Evolutionary conservation across 2,329 filamentous ascomycete genomes (phyloP).

Genomic region (Plenodomus biglobosus): DNA sequence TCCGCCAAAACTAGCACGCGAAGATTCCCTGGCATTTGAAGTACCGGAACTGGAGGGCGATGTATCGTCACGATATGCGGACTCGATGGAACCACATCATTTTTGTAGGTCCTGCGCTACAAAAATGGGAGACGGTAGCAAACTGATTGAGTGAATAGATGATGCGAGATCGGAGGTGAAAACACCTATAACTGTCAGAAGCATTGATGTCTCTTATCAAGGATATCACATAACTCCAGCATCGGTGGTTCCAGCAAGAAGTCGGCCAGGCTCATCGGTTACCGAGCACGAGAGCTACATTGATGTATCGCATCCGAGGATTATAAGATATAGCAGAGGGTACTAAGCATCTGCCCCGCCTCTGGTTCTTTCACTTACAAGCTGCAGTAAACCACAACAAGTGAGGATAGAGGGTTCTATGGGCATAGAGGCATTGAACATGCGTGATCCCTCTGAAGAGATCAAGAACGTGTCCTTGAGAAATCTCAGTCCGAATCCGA

Average conservation of each 20-base stretch:
- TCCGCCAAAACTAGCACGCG: constrained; percentile 31
- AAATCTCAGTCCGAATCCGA: constrained; percentile 13
- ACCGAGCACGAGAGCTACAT: constrained; percentile 7
- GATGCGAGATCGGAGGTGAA: constrained; percentile 30
- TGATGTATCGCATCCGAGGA: not conserved
- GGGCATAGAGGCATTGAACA: constrained; percentile 24
- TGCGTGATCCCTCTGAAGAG: constrained; percentile 16
- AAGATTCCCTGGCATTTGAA: constrained; percentile 31
- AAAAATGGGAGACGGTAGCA: not conserved
- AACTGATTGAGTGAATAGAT: constrained; percentile 21
- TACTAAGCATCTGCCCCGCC: constrained; percentile 4
- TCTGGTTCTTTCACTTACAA: constrained; percentile 2
- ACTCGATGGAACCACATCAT: constrained; percentile 31
- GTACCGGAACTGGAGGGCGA: constrained; percentile 37
- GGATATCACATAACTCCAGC: constrained; percentile 27
- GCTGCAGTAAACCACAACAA: constrained; percentile 16
- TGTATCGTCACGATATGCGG: constrained; percentile 31
- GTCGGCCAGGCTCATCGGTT: constrained; percentile 22
- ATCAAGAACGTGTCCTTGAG: constrained; percentile 8
- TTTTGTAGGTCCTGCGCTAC: constrained; percentile 23
- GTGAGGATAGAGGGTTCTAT: constrained; percentile 22
- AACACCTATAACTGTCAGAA: constrained; percentile 20
- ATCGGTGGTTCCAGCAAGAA: constrained; percentile 29
- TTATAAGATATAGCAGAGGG: constrained; percentile 3
- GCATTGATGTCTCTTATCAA: constrained; percentile 26